Conservation (phyloP, 331 rosid species). For the Telfairia occidentalis region DNA sequence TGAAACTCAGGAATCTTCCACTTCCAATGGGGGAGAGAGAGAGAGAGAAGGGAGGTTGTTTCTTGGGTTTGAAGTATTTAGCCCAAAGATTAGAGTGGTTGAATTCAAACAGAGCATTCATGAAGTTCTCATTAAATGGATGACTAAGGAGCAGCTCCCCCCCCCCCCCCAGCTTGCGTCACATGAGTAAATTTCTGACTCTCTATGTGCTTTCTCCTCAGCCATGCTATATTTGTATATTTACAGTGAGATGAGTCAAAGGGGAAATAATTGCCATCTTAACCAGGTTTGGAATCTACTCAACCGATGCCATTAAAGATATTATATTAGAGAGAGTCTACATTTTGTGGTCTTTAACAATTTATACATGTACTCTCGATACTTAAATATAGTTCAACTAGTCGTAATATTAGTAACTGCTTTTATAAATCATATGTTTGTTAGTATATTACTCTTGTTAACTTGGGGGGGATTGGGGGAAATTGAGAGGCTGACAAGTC, state of each 20-base stretch:
- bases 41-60: not conserved
- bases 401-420: not conserved
- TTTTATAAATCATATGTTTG: not conserved
- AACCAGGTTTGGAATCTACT: not conserved
- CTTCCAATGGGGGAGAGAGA: not conserved
- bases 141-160: not conserved
- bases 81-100: not conserved
- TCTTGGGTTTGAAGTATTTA: conserved; percentile 5
- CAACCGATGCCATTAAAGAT: not conserved
- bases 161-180: not conserved
- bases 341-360: no score
- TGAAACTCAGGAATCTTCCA: not conserved
- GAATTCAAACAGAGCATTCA: conserved; percentile 7
- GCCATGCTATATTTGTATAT: not conserved
- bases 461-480: not conserved
- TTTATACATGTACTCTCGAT: no score
- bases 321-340: not conserved
- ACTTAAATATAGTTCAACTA: no score
- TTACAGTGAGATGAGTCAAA: conserved; percentile 9
- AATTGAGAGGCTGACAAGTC: conserved; percentile 3
- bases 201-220: not conserved
- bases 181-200: not conserved
- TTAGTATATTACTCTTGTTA: no score
- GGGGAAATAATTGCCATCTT: not conserved
- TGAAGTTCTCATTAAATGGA: conserved; percentile 1